phyloP scores from a whole-genome alignment of 345 rosid genomes.

The Draba incana region DNA sequence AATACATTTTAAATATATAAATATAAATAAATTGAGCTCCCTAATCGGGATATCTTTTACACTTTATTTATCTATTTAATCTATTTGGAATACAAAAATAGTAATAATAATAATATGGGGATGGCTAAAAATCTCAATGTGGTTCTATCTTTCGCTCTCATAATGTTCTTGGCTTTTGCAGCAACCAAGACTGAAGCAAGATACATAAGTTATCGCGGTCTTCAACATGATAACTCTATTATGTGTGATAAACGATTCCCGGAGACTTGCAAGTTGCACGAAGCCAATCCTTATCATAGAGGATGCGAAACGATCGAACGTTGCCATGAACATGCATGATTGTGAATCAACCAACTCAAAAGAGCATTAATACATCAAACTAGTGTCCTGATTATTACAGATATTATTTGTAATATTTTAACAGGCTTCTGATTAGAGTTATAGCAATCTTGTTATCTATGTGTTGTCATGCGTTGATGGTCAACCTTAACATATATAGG shows the following conservation, averaged over 20 bases:
- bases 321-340: not conserved
- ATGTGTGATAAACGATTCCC: not conserved
- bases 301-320: not conserved
- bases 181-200: constrained; percentile 12
- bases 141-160: constrained; percentile 13
- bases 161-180: constrained; percentile 27
- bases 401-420: too few relatives aligned
- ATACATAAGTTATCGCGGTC: not conserved
- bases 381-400: not conserved
- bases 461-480: too few relatives aligned
- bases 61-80: constrained; percentile 22
- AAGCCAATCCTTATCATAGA: constrained; percentile 17
- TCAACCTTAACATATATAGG: too few relatives aligned
- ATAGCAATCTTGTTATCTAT: not conserved
- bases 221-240: not conserved
- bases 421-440: not conserved
- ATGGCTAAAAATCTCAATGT: constrained; percentile 20
- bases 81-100: not conserved
- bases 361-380: not conserved
- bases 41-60: not conserved
- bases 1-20: constrained; percentile 8
- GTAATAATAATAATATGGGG: constrained; percentile 22
- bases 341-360: too few relatives aligned
- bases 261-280: not conserved
- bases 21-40: constrained; percentile 19